Conservation (phyloP, 2,329 filamentous ascomycete species). For the Penicillium italicum region DNA sequence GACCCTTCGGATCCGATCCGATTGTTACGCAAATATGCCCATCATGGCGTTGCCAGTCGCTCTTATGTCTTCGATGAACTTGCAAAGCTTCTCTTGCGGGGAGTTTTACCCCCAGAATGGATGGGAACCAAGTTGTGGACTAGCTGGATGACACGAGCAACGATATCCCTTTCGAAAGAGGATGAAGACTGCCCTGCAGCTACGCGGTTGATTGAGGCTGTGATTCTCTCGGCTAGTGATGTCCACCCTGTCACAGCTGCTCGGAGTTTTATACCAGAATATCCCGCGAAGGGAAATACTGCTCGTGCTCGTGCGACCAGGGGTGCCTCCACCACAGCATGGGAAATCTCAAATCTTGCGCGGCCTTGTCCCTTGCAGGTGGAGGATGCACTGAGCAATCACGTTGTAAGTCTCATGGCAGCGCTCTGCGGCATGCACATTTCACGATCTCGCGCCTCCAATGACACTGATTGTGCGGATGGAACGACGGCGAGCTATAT, state of each 20-base stretch:
- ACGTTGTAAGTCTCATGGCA: slow-evolving; percentile 34
- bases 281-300: neutral
- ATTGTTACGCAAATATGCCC: slow-evolving; percentile 32
- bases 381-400: slow-evolving; percentile 38
- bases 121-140: slow-evolving; percentile 41
- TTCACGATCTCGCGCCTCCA: slow-evolving; percentile 27
- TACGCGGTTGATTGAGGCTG: slow-evolving; percentile 31
- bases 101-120: slow-evolving; percentile 38
- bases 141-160: slow-evolving; percentile 35
- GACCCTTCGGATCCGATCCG: slow-evolving; percentile 27
- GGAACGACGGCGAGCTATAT: slow-evolving; percentile 27
- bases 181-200: slow-evolving; percentile 34
- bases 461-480: slow-evolving; percentile 9
- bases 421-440: slow-evolving; percentile 39
- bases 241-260: slow-evolving; percentile 4
- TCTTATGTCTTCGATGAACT: slow-evolving; percentile 36
- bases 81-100: slow-evolving; percentile 33
- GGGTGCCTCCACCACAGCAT: slow-evolving; percentile 12
- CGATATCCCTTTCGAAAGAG: slow-evolving; percentile 36
- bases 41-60: slow-evolving; percentile 13
- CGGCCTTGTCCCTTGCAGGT: slow-evolving; percentile 32
- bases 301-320: slow-evolving; percentile 17
- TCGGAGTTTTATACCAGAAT: neutral
- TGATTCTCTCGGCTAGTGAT: slow-evolving; percentile 31
- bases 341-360: slow-evolving; percentile 1